phyloP scores from a whole-genome alignment of 495 filamentous ascomycete species.

The Podospora fimiseda region DNA sequence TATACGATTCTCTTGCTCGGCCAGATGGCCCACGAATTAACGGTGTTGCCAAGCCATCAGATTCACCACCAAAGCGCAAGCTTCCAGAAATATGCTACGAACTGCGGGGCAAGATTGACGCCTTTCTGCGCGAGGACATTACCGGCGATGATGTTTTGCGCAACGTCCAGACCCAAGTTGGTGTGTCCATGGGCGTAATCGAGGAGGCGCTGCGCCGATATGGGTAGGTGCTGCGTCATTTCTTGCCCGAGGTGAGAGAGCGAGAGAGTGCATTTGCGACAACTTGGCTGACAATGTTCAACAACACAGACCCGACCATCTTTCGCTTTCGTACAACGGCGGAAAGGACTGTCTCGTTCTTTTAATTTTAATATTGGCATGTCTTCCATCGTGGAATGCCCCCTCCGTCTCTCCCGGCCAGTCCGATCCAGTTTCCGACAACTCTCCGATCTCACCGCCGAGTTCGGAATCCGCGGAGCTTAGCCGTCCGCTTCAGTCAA shows the following conservation, averaged over 20 bases:
- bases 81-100: slow-evolving; percentile 26
- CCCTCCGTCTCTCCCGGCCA: slow-evolving; percentile 6
- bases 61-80: slow-evolving; percentile 3
- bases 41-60: not conserved
- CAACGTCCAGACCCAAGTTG: slow-evolving; percentile 65
- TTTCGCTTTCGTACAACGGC: slow-evolving; percentile 94
- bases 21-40: not conserved
- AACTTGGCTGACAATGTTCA: slow-evolving; percentile 2
- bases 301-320: slow-evolving; percentile 57
- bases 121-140: slow-evolving; percentile 57
- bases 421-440: not conserved
- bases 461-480: slow-evolving; percentile 25
- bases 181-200: slow-evolving; percentile 63
- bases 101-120: slow-evolving; percentile 57
- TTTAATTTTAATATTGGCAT: slow-evolving; percentile 78
- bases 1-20: not conserved
- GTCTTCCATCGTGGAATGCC: slow-evolving; percentile 43
- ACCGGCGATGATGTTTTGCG: slow-evolving; percentile 49
- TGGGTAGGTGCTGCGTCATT: slow-evolving; percentile 39
- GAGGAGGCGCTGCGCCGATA: slow-evolving; percentile 65
- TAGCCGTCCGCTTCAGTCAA: slow-evolving; percentile 53
- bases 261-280: not conserved
- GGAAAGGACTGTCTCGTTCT: slow-evolving; percentile 97
- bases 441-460: not conserved
- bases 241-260: slow-evolving; percentile 13